Evolutionary conservation across 176 grass and related monocot species (phyloP).

Genomic region (Ensete glaucum): DNA sequence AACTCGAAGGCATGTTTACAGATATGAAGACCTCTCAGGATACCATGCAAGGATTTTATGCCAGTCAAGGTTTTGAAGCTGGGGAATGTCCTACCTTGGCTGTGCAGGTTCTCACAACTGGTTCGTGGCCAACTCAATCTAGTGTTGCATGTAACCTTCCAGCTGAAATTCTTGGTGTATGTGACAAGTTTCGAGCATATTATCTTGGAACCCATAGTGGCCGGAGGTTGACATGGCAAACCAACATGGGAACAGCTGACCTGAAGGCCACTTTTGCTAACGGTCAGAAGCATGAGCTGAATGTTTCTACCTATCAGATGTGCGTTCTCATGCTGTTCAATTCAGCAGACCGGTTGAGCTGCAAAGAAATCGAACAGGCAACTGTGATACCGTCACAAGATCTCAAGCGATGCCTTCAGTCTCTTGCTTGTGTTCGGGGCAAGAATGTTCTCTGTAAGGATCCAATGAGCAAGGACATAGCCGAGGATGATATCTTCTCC

Average conservation of each 20-base stretch:
- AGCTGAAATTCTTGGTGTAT: conserved; percentile 65
- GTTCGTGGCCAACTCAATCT: conserved; percentile 61
- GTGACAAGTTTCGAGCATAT: conserved; percentile 68
- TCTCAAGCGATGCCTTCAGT: conserved; percentile 87
- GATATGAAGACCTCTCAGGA: conserved; percentile 98
- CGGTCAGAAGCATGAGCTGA: conserved; percentile 16
- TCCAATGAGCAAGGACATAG: conserved; percentile 97
- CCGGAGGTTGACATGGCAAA: conserved; percentile 88
- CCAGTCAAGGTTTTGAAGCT: conserved; percentile 51
- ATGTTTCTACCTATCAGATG: conserved; percentile 91
- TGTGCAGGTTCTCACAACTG: conserved; percentile 42
- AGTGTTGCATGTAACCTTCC: conserved; percentile 65
- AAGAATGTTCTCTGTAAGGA: conserved; percentile 89
- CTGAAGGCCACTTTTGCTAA: conserved; percentile 84
- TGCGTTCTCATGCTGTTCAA: conserved; percentile 90
- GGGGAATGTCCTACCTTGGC: conserved; percentile 66
- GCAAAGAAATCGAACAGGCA: conserved; percentile 71
- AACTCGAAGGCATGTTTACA: conserved; percentile 93
- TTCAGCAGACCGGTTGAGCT: conserved; percentile 41
- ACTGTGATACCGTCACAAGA: conserved; percentile 70
- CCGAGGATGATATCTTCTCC: conserved; percentile 75
- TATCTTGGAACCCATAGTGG: conserved; percentile 92
- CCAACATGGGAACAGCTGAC: conserved; percentile 92
- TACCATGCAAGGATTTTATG: conserved; percentile 80
- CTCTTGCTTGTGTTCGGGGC: conserved; percentile 86